Base-by-base conservation (phyloP, 2,329 filamentous ascomycete species). In the Fusarium sp. region DNA sequence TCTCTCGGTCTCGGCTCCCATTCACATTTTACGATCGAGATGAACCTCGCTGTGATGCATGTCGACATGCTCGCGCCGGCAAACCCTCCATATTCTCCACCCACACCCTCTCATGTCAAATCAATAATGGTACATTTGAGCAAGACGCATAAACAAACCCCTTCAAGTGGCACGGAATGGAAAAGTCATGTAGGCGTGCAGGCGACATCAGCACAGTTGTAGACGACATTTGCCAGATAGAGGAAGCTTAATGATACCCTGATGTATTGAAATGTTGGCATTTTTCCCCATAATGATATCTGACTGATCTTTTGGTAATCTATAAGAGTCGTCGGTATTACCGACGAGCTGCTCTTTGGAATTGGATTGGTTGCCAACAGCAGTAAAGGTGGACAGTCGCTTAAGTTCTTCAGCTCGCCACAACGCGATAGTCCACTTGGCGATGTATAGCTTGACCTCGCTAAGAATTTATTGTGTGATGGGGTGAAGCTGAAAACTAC, bases 241-340 rank as follows among this genome's bases (percentile, higher is more conserved):
- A 76, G 75, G 75, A 79, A 80, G 77, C 73, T 75, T 78, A 83
- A 83, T 83, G 81, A 84, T 84, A 84, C 82, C 82, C 82, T 76
- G 77, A 76, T 79, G 76, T 79, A 75, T 76, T 79, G 70, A 75
- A 71, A 24, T 35, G 29, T 42, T 59, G 62, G 36, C 5, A 33
- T 42, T 40, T 24, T 40, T 24, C 22, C 17, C n/a, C 4, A n/a
- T 4, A 16, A 64, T 71, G 58, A 68, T 51, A 29, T 31, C 16
- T 31, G 44, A 17, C 6, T 27, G 22, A 42, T 10, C 4, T 57
- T 14, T 5, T 3, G 2, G 22, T 57, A 14, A 29, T 55, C 20
- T 57, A 57, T 36, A 57, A 38, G 55, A 57, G 24, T 12, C 10
- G 31, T 24, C 55, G 46, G 46, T 53, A 53, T 53, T 31, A 17